Evolutionary conservation across 305 asterid genomes (phyloP).

Genomic region (Fraxinus latifolia): DNA sequence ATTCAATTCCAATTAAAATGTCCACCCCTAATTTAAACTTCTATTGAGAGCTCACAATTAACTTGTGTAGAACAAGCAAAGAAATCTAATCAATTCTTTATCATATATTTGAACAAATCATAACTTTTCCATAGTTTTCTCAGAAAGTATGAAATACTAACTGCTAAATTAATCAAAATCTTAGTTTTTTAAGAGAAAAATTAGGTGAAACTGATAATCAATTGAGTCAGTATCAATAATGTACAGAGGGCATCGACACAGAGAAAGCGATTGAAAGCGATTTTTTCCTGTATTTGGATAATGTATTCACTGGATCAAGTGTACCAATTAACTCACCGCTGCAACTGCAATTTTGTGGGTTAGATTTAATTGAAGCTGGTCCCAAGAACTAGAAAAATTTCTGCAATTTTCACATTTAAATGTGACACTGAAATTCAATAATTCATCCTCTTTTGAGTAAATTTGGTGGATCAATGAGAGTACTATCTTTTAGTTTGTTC

Average conservation of each 20-base stretch:
- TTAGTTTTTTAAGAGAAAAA: background rate
- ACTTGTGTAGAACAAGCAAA: background rate
- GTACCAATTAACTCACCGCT: background rate
- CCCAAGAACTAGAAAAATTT: slow-evolving; percentile 5
- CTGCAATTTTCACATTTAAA: slow-evolving; percentile 5
- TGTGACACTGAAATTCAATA: slow-evolving; percentile 13
- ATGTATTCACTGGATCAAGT: slow-evolving; percentile 13
- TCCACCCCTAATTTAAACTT: background rate
- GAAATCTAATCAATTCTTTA: background rate
- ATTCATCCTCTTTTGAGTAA: background rate
- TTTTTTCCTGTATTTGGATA: slow-evolving; percentile 20
- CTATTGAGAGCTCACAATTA: background rate
- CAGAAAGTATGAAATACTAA: background rate
- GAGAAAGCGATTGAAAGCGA: slow-evolving; percentile 18
- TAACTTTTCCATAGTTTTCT: background rate
- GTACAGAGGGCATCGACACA: slow-evolving; percentile 13
- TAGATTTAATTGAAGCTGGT: slow-evolving; percentile 20
- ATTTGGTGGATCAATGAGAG: background rate
- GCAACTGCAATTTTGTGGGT: slow-evolving; percentile 14
- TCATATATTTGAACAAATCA: background rate
- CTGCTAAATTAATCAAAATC: background rate
- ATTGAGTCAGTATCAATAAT: slow-evolving; percentile 30
- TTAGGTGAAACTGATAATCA: slow-evolving; percentile 17
- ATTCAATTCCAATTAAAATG: too few relatives aligned
- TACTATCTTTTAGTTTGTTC: background rate